Conservation (phyloP, 805 yeast genomes). For the Blastobotrys chiropterorum region DNA sequence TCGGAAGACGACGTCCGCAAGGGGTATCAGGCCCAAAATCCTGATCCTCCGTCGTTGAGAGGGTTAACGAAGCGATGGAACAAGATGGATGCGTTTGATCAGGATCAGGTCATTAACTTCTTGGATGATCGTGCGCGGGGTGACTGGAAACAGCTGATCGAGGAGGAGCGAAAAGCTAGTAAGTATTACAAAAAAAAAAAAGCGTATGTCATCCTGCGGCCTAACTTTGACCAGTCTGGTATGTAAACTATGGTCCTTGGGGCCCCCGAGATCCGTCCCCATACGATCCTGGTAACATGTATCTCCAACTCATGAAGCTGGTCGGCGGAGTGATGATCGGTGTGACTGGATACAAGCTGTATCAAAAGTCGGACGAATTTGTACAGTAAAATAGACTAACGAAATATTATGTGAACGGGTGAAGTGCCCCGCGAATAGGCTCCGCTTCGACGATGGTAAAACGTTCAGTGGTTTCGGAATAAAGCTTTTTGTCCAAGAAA, state of each 20-base stretch:
- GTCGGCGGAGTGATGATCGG: constrained; percentile 20
- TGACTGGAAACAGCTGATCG: constrained; percentile 28
- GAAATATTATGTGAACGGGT: too few relatives aligned
- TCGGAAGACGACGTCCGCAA: constrained; percentile 21
- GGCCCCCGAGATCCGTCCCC: constrained; percentile 27
- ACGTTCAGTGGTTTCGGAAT: too few relatives aligned
- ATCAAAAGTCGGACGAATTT: too few relatives aligned
- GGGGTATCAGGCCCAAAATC: constrained; percentile 26
- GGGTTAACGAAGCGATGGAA: constrained; percentile 29
- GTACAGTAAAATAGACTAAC: too few relatives aligned
- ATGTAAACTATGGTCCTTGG: constrained; percentile 32
- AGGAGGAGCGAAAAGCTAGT: constrained; percentile 30
- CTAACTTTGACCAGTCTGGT: constrained; percentile 21
- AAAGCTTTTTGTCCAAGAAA: too few relatives aligned
- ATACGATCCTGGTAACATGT: constrained; percentile 19
- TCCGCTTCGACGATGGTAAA: too few relatives aligned
- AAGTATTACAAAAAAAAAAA: too few relatives aligned
- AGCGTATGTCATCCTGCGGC: too few relatives aligned
- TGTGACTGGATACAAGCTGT: constrained; percentile 23
- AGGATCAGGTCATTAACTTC: constrained; percentile 32
- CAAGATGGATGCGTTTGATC: constrained; percentile 30
- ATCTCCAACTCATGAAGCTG: constrained; percentile 19
- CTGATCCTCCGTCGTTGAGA: constrained; percentile 28
- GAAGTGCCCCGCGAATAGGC: too few relatives aligned
- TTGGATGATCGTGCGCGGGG: constrained; percentile 32